Evolutionary conservation across 139 green algal species (phyloP).

Genomic region (Monoraphidium neglectum): DNA sequence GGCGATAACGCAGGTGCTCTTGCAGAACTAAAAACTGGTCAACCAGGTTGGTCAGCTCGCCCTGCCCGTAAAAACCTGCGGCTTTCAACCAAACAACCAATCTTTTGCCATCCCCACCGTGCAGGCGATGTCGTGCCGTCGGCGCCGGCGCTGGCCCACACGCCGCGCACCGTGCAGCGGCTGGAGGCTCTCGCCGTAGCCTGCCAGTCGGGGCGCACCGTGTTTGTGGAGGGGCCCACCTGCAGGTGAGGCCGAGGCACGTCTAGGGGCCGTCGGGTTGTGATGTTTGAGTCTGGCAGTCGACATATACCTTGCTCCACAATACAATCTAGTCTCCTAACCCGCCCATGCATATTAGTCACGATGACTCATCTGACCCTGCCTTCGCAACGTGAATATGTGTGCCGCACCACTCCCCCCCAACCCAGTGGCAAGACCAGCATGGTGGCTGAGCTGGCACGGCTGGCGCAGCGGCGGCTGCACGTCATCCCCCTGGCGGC

Average conservation of each 20-base stretch:
- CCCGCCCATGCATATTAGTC: too few relatives aligned
- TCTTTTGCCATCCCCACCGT: too few relatives aligned
- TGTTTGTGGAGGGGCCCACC: conserved; percentile 38
- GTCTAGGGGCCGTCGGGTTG: too few relatives aligned
- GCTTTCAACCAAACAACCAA: too few relatives aligned
- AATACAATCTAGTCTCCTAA: too few relatives aligned
- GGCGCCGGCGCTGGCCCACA: conserved; percentile 19
- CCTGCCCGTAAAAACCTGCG: too few relatives aligned
- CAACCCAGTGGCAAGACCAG: conserved; percentile 35
- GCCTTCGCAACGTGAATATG: too few relatives aligned
- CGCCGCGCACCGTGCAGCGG: conserved; percentile 15
- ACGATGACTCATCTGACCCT: too few relatives aligned
- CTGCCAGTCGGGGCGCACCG: conserved; percentile 25
- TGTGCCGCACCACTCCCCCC: too few relatives aligned
- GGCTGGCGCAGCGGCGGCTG: conserved; percentile 25
- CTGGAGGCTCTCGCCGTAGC: conserved; percentile 36
- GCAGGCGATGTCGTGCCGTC: conserved; percentile 7
- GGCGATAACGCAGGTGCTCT: not conserved
- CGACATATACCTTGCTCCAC: too few relatives aligned
- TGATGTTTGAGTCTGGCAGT: too few relatives aligned
- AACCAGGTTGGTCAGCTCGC: not conserved
- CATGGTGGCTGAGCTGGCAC: conserved; percentile 38
- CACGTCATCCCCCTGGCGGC: conserved; percentile 6
- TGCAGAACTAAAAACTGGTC: not conserved
- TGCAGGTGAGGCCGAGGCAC: too few relatives aligned